Conservation (phyloP, 805 yeast species). For the Teunomyces aglyptinius region DNA sequence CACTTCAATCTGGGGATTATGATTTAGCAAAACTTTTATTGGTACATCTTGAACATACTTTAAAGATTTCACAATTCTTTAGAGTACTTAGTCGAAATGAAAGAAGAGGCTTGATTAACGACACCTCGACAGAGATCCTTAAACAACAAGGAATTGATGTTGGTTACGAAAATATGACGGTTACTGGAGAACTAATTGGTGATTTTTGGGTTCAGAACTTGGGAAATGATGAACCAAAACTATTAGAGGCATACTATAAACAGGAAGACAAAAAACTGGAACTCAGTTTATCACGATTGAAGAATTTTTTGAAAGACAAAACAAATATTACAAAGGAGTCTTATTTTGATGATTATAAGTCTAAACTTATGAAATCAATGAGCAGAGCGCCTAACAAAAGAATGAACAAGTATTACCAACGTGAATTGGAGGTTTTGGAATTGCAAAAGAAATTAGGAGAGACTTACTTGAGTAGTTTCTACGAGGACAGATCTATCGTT, state of each 20-base stretch:
- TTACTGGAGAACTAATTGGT: constrained; percentile 38
- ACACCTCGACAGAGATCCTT: constrained; percentile 28
- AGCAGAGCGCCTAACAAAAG: constrained; percentile 20
- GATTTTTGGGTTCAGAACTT: constrained; percentile 36
- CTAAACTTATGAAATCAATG: constrained; percentile 20
- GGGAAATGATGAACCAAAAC: constrained; percentile 21
- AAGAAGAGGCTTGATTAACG: constrained; percentile 22
- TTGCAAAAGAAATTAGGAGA: constrained; percentile 31
- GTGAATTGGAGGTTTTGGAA: constrained; percentile 32
- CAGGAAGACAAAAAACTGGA: constrained; percentile 30
- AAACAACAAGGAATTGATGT: constrained; percentile 12
- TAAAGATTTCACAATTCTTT: constrained; percentile 67
- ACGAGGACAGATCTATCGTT: constrained; percentile 22
- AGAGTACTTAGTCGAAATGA: constrained; percentile 55
- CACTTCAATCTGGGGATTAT: constrained; percentile 58
- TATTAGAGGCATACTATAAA: constrained; percentile 27
- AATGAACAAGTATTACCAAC: constrained; percentile 19
- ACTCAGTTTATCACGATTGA: constrained; percentile 16
- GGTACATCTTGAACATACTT: constrained; percentile 49
- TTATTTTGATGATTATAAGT: constrained; percentile 23
- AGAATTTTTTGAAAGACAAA: constrained; percentile 15
- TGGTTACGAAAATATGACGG: constrained; percentile 21
- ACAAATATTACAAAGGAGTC: constrained; percentile 10
- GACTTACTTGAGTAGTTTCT: constrained; percentile 32
- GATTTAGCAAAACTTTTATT: constrained; percentile 62